Percentiles rank a stretch among this genome's conserved stretches.
phyloP scores from a whole-genome alignment of 306 rosid genomes.

The Quercus parvula region DNA sequence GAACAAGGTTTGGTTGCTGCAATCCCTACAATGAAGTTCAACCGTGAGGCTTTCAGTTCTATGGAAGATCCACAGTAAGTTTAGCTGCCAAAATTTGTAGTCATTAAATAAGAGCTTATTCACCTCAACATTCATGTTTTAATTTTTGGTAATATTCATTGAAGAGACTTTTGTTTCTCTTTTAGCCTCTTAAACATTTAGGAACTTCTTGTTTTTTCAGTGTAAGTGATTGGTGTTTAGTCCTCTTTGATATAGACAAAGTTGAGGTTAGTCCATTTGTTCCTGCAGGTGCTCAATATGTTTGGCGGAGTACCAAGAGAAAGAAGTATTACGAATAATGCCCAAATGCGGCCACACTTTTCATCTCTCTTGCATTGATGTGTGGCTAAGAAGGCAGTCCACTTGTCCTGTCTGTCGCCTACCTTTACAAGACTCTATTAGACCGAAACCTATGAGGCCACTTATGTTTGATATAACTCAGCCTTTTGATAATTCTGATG shows the following conservation, averaged over 20 bases:
- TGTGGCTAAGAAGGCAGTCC: slow-evolving; percentile 82
- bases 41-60: slow-evolving; percentile 77
- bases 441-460: slow-evolving; percentile 50
- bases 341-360: slow-evolving; percentile 91
- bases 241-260: not conserved
- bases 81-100: slow-evolving; percentile 11
- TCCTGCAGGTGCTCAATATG: slow-evolving; percentile 87
- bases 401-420: slow-evolving; percentile 94
- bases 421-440: slow-evolving; percentile 55
- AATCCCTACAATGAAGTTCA: slow-evolving; percentile 85
- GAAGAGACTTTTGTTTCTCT: not conserved
- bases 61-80: slow-evolving; percentile 84
- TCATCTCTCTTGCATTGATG: slow-evolving; percentile 89
- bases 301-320: slow-evolving; percentile 82
- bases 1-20: slow-evolving; percentile 82
- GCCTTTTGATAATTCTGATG: slow-evolving; percentile 45
- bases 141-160: not conserved
- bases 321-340: slow-evolving; percentile 76
- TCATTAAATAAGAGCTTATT: not conserved
- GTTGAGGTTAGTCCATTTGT: not conserved
- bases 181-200: not conserved
- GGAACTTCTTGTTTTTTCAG: not conserved
- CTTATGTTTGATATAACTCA: slow-evolving; percentile 42
- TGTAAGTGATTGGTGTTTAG: not conserved
- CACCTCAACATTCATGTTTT: not conserved